phyloP scores from a whole-genome alignment of 768 basidiomycete genomes.

The Amanita exitialis region DNA sequence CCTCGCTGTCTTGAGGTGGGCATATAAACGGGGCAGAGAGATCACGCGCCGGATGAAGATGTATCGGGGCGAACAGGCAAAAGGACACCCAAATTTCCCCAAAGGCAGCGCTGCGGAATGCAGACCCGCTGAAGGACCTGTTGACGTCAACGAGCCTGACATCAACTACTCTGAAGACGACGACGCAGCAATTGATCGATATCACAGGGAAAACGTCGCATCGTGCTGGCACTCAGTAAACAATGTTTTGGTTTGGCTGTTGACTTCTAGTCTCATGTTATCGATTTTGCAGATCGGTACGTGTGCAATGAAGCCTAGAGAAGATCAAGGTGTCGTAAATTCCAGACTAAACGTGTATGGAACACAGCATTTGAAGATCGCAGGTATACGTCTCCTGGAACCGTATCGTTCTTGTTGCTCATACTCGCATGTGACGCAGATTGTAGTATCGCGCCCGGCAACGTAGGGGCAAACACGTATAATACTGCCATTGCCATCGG shows the following conservation, averaged over 20 bases:
- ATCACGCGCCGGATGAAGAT: constrained; percentile 40
- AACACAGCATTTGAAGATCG: constrained; percentile 45
- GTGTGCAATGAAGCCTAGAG: constrained; percentile 56
- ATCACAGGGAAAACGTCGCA: constrained; percentile 22
- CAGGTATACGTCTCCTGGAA: constrained; percentile 23
- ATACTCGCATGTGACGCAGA: constrained; percentile 13
- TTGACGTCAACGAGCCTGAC: constrained; percentile 21
- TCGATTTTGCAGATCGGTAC: constrained; percentile 40
- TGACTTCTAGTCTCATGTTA: not conserved
- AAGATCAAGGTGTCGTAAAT: constrained; percentile 53
- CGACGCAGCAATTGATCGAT: constrained; percentile 32
- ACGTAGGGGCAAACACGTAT: constrained; percentile 32
- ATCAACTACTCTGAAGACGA: constrained; percentile 31
- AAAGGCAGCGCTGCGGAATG: constrained; percentile 21
- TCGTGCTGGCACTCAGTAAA: constrained; percentile 38
- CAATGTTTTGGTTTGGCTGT: not conserved
- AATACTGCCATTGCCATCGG: constrained; percentile 37
- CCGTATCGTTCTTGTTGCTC: not conserved
- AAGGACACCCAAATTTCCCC: constrained; percentile 27
- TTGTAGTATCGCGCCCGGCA: constrained; percentile 27
- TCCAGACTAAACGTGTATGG: constrained; percentile 54
- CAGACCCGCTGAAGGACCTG: constrained; percentile 18
- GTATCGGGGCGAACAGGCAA: constrained; percentile 29
- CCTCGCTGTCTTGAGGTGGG: constrained; percentile 34
- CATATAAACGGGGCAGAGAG: constrained; percentile 48